Percentiles rank a stretch among this genome's conserved stretches.
These are phyloP conservation scores for Didymella segeticola DNA, from an alignment of 2,329 filamentous ascomycete species.

Conservation along the genomic window DNA sequence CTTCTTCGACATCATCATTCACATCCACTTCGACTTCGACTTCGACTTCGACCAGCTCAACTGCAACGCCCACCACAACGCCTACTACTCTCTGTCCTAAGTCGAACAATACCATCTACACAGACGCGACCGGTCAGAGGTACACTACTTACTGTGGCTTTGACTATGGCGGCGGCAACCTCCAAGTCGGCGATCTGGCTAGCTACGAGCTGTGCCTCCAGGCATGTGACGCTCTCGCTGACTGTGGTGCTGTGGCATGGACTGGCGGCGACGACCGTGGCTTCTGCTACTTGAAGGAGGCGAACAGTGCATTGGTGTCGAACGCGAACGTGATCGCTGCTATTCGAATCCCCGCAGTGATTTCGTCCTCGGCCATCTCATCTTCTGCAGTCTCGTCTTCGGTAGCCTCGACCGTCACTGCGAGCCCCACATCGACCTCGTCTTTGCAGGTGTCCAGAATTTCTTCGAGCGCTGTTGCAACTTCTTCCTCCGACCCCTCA, in stretches of 20 bases:
- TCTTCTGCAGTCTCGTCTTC: background rate
- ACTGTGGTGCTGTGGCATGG: background rate
- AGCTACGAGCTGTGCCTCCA: conserved; percentile 2
- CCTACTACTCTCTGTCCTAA: background rate
- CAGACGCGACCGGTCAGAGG: background rate
- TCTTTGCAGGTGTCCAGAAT: too few species aligned
- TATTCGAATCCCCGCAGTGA: background rate
- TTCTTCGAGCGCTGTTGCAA: too few species aligned
- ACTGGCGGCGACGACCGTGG: conserved; percentile 1
- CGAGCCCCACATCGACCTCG: background rate
- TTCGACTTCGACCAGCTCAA: background rate
- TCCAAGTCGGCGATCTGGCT: background rate
- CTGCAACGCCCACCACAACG: background rate
- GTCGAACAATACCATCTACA: background rate
- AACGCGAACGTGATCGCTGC: background rate
- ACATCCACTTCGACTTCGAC: too few species aligned
- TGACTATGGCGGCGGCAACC: background rate
- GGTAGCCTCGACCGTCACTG: background rate
- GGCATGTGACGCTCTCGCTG: background rate
- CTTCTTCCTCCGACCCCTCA: too few species aligned
- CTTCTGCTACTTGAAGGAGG: conserved; percentile 4
- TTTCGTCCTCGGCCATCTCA: background rate
- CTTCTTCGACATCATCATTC: too few species aligned
- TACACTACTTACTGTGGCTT: background rate
- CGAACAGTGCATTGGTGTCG: background rate